A percentile compares a stretch with the other conserved stretches of the same genome.
phyloP scores from a whole-genome alignment of 2,329 filamentous ascomycete species.

The Exophiala phaeomuriformis region DNA sequence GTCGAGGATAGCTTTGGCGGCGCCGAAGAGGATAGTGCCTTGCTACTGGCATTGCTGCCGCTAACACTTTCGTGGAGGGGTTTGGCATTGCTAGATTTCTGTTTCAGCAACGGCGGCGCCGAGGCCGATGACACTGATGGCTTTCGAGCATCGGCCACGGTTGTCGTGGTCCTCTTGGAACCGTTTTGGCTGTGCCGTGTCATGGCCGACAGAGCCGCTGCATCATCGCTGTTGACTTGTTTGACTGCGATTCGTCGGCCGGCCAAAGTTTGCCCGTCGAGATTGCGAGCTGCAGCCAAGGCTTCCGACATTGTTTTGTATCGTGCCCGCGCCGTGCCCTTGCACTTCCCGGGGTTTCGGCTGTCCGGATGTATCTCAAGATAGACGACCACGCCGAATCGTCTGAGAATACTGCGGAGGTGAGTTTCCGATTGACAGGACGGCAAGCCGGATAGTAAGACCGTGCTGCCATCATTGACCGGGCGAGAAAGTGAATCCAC shows the following conservation, averaged over 20 bases:
- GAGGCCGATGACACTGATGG: neutral
- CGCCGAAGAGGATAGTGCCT: neutral
- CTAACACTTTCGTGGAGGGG: neutral
- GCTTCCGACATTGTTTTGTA: slow-evolving; percentile 17
- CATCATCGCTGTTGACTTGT: slow-evolving; percentile 5
- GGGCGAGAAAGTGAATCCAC: neutral
- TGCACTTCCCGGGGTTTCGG: slow-evolving; percentile 15
- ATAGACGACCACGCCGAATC: slow-evolving; percentile 16
- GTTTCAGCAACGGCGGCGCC: neutral
- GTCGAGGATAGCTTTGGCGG: neutral
- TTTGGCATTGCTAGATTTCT: neutral
- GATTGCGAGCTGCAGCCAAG: slow-evolving; percentile 11
- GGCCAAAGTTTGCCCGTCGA: slow-evolving; percentile 10
- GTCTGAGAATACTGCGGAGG: slow-evolving; percentile 15
- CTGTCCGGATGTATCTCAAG: slow-evolving; percentile 22
- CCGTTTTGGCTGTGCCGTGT: neutral
- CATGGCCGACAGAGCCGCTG: neutral
- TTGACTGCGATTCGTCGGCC: slow-evolving; percentile 16
- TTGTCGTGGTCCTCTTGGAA: neutral
- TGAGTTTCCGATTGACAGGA: slow-evolving; percentile 17
- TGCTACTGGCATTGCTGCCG: neutral
- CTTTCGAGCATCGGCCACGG: neutral
- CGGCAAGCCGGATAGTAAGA: slow-evolving; percentile 21
- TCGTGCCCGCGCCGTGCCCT: slow-evolving; percentile 20
- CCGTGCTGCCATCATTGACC: slow-evolving; percentile 15